Evolutionary conservation across 805 yeast species (phyloP), one percentile per base, ranked within the genome.

Genomic region (Barnettozyma sucrosica): DNA sequence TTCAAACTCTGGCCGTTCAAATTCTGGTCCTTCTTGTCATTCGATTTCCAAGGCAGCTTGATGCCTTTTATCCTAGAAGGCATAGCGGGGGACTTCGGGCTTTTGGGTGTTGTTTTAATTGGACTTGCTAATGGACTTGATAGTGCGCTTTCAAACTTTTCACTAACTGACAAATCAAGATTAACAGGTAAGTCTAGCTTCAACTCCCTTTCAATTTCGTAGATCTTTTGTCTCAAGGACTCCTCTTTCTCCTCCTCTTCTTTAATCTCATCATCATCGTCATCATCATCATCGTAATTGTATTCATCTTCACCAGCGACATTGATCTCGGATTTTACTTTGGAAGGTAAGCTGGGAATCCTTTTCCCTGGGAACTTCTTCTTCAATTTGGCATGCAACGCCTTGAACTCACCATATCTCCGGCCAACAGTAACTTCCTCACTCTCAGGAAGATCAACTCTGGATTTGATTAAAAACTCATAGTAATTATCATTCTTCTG

Each of bases 331-430:
- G 64, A 58, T 50, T 71, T 73, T 30, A 75, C 74, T 56, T 78
- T 81, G 32, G 68, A 70, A 0, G 93, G 93, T 20, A 85, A 58
- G 10, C 64, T 67, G 4, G 83, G 80, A 19, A 85, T 63, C 9
- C 75, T 77, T 46, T 80, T 77, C 0, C 92, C 95, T 0, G 97
- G 95, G 55, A 78, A 85, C 41, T 66, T 67, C 36, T 67, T 66
- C 51, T 72, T 75, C 47, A 89, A 64, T n/a, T 61, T 57, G 23
- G 67, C 64, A 48, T 83, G 79, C 25, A 92, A 66, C 7, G 66
- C 67, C 49, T 72, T 75, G 63, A 92, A 92, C 16, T 87, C 88
- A 3, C 76, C 66, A 61, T 87, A 92, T 9, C 83, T 66, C 48
- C 89, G 72, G 0, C 80, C 71, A 0, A 85, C 76, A 55, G 14